Evolutionary conservation across 768 basidiomycete genomes (phyloP).

Genomic region (Termitomyces sp.): DNA sequence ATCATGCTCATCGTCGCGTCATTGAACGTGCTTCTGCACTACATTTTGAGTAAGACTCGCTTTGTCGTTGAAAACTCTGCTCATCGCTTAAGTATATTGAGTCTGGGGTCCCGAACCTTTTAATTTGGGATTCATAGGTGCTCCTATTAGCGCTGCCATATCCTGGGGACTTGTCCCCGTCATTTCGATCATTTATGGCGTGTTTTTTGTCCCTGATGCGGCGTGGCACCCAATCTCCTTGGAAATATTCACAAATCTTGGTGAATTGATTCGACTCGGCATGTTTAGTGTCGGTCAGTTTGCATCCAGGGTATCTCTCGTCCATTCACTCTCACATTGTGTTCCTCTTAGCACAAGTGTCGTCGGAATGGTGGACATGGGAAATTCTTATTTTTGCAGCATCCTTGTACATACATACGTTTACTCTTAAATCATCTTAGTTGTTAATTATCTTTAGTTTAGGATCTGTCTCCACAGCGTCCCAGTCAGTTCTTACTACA

Average conservation of each 20-base stretch:
- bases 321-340: not conserved
- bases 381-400: not conserved
- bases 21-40: too few relatives aligned
- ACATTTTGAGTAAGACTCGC: conserved; percentile 56
- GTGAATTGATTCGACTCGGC: conserved; percentile 67
- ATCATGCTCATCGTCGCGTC: too few relatives aligned
- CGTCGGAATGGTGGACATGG: conserved; percentile 48
- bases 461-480: conserved; percentile 75
- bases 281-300: conserved; percentile 67
- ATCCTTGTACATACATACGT: conserved; percentile 32
- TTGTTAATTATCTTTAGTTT: conserved; percentile 39
- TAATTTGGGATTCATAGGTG: conserved; percentile 81
- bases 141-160: conserved; percentile 82
- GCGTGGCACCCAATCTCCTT: conserved; percentile 79
- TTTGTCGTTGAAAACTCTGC: not conserved
- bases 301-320: too few relatives aligned
- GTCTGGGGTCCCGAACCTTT: conserved; percentile 59
- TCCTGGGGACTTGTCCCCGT: conserved; percentile 79
- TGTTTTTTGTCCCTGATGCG: conserved; percentile 47
- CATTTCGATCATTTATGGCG: conserved; percentile 28
- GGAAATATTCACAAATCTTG: conserved; percentile 63
- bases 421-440: not conserved
- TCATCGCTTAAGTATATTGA: conserved; percentile 8
- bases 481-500: conserved; percentile 80
- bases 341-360: conserved; percentile 53